Evolutionary conservation across 2,329 filamentous ascomycete species (phyloP), one percentile per base, ranked within the genome.

Genomic region (Cucurbitaria berberidis): DNA sequence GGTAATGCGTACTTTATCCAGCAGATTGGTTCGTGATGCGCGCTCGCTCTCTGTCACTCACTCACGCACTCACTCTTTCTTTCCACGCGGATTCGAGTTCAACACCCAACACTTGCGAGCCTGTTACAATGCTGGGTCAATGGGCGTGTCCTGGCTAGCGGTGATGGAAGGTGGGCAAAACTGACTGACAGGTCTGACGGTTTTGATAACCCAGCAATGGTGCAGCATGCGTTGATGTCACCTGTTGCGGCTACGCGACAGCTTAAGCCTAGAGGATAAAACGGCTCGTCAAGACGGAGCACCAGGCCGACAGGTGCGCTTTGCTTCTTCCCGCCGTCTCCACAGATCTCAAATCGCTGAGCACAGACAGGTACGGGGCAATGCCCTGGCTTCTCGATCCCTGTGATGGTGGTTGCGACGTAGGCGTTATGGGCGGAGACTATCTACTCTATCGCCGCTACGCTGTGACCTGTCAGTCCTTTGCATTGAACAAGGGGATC

Each of bases 311-410:
- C 52, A 50, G 51, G 61, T 65, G 65, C 63, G 55, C 69, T 72
- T 72, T 73, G 69, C 69, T 74, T 70, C 66, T 71, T 74, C 63
- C 69, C 67, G 64, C 52, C 45, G 66, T 67, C 71, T 68, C 67
- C 71, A 70, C 68, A 72, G 69, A 74, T 71, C 66, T 72, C 60
- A 57, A 69, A 68, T 68, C 63, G 55, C 57, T 5, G 49, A 66
- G 69, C 68, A 72, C 70, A 63, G 69, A 69, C 70, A 70, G 64
- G 63, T 59, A 64, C 62, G 55, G n/a, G 55, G 51, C 45, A 48
- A 49, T 54, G 57, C 55, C 60, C 64, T 63, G 51, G 57, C 55
- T 60, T 48, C 51, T 56, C 39, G 55, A 46, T 64, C 54, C 67
- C 63, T 64, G 63, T 53, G 57, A 57, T 55, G 55, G 59, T 65